Evolutionary conservation across 345 rosid species (phyloP).

Genomic region (Aurinia saxatilis): DNA sequence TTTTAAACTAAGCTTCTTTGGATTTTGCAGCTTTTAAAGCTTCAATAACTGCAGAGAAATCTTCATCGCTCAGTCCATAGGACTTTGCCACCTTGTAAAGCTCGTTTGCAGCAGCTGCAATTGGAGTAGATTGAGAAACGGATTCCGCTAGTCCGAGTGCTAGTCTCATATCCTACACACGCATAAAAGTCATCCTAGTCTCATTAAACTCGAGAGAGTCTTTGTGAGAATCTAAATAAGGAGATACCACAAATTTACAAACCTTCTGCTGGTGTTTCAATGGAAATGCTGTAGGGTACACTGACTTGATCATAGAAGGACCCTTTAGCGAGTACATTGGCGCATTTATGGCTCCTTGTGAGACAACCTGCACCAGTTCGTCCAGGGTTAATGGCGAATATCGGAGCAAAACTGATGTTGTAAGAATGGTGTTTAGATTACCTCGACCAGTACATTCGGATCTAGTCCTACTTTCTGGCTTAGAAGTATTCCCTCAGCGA

Average conservation of each 20-base stretch:
- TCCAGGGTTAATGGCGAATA: not conserved
- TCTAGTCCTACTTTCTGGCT: slow-evolving; percentile 87
- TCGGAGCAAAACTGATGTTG: not conserved
- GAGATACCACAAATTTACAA: slow-evolving; percentile 7
- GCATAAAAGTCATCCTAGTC: not conserved
- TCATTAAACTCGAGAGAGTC: not conserved
- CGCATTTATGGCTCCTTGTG: slow-evolving; percentile 86
- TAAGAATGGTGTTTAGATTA: slow-evolving; percentile 15
- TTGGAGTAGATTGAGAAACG: slow-evolving; percentile 77
- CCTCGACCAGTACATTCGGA: slow-evolving; percentile 74
- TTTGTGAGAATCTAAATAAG: slow-evolving; percentile 6
- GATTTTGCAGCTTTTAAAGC: slow-evolving; percentile 52
- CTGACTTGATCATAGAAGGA: slow-evolving; percentile 72
- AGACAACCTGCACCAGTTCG: slow-evolving; percentile 50
- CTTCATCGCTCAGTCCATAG: slow-evolving; percentile 72
- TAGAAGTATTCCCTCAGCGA: slow-evolving; percentile 79
- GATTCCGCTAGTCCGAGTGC: slow-evolving; percentile 88
- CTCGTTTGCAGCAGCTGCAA: slow-evolving; percentile 90
- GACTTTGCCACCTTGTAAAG: slow-evolving; percentile 80
- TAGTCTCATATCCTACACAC: slow-evolving; percentile 74
- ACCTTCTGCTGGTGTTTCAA: slow-evolving; percentile 98
- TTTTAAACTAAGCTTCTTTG: not conserved
- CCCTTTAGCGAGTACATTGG: slow-evolving; percentile 92
- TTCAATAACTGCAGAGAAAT: slow-evolving; percentile 90
- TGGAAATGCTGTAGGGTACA: slow-evolving; percentile 82